Conservation (phyloP, 129 eudicot species). For the Escallonia herrerae region DNA sequence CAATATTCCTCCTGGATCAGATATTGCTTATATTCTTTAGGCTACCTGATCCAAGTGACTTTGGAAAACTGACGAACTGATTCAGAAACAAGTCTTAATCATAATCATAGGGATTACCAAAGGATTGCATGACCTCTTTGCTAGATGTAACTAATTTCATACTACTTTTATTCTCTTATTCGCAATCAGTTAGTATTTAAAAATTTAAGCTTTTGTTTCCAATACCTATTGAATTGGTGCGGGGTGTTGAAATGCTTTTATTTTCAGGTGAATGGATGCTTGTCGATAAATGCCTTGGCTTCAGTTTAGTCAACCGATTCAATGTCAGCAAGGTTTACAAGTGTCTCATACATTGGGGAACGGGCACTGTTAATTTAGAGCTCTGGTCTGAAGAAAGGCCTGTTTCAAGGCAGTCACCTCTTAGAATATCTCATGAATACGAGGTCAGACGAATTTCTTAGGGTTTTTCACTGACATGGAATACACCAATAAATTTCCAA, state of each 20-base stretch:
- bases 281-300: conserved; percentile 64
- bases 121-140: too few relatives aligned
- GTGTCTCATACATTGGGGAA: conserved; percentile 82
- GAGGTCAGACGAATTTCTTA: conserved; percentile 43
- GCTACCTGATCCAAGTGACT: too few relatives aligned
- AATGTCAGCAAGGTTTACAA: conserved; percentile 53
- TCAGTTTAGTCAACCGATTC: conserved; percentile 70
- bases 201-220: too few relatives aligned
- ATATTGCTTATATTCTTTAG: too few relatives aligned
- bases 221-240: background rate
- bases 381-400: conserved; percentile 93
- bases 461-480: background rate
- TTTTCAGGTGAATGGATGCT: conserved; percentile 90
- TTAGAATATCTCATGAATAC: conserved; percentile 56
- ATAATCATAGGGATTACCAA: too few relatives aligned
- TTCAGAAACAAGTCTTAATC: too few relatives aligned
- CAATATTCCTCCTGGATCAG: too few relatives aligned
- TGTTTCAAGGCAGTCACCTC: conserved; percentile 75
- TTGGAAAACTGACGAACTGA: too few relatives aligned
- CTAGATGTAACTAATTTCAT: too few relatives aligned
- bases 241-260: background rate
- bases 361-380: conserved; percentile 80
- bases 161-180: too few relatives aligned
- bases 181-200: too few relatives aligned
- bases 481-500: too few relatives aligned